These are phyloP conservation scores for Capronia americana DNA, from an alignment of 2,329 filamentous ascomycete genomes.

Conservation along the genomic window DNA sequence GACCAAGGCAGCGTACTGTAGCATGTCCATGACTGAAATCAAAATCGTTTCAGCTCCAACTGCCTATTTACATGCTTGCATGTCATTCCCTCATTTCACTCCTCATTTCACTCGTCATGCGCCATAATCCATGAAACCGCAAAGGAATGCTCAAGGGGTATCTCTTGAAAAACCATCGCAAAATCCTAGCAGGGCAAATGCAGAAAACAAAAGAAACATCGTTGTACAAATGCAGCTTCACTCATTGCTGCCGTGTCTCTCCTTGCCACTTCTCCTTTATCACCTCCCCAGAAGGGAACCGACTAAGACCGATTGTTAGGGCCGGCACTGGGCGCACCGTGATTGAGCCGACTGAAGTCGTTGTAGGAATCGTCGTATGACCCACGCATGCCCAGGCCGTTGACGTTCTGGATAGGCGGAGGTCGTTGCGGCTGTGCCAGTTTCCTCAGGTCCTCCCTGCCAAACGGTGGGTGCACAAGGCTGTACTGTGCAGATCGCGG, in stretches of 20 bases:
- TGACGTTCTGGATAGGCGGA: neutral
- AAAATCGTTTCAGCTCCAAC: neutral
- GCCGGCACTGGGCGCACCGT: neutral
- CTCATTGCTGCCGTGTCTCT: neutral
- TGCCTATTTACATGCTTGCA: neutral
- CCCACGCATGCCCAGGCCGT: neutral
- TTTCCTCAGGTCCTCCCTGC: constrained; percentile 4
- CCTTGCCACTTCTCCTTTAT: neutral
- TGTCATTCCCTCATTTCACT: neutral
- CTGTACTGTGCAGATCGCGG: neutral
- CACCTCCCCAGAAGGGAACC: neutral
- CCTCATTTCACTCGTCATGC: neutral
- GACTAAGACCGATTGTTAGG: neutral
- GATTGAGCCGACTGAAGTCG: constrained; percentile 1
- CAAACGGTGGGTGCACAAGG: neutral
- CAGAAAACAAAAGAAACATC: constrained; percentile 1
- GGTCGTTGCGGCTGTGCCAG: constrained; percentile 1
- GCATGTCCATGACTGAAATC: neutral
- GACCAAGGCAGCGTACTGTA: neutral
- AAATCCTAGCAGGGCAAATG: neutral
- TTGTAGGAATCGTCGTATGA: constrained; percentile 26
- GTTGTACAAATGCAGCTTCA: neutral
- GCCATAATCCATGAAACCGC: neutral
- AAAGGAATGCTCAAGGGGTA: constrained; percentile 1
- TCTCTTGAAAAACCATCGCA: constrained; percentile 1